Base-by-base conservation (phyloP, 1,139 yeast species). In the Pichia sp. region DNA sequence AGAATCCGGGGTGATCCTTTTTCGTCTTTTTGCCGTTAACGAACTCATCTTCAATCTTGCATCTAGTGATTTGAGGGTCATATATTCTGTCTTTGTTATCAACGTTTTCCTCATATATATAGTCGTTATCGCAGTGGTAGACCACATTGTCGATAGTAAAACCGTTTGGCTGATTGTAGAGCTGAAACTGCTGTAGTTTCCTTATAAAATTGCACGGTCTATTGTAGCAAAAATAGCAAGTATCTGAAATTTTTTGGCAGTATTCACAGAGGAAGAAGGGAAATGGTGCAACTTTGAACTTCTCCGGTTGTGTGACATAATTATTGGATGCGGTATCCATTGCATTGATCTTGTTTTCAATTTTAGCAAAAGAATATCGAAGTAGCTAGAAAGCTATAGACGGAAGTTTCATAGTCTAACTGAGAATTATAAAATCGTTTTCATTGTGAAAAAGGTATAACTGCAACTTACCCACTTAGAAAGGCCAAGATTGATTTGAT, bases 1-100 rank as follows among this genome's bases (percentile, higher is more conserved):
- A 59, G 46, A 57, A 59, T 2, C 62, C 60, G 26, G 57, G 57
- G 43, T 56, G 59, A 19, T 59, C 62, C 19, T 59, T 59, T 41
- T 59, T 59, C 2, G 54, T 47, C 23, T 49, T 50, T 38, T 54
- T 56, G 15, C 60, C 61, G 11, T 50, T 32, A 0, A 48, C 16
- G 30, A 36, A 45, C 11, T 52, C 54, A 34, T 51, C 50, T 13
- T 52, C 51, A 15, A 48, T 42, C 16, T 47, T 46, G 15, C 58
- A 45, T 32, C 58, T 43, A 45, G 60, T 52, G 45, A 59, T 50
- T 26, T 54, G 48, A 7, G 55, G 55, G 43, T 56, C 56, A 8
- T 50, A 53, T 26, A 45, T 16, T 26, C 31, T 44, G 15, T 50
- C 19, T 6, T 15, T n/a, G 16, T 53, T 54, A 16, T 44, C 50